Evolutionary conservation across 768 basidiomycete genomes (phyloP), one percentile per base, ranked within the genome.

Genomic region (Pholiota molesta): DNA sequence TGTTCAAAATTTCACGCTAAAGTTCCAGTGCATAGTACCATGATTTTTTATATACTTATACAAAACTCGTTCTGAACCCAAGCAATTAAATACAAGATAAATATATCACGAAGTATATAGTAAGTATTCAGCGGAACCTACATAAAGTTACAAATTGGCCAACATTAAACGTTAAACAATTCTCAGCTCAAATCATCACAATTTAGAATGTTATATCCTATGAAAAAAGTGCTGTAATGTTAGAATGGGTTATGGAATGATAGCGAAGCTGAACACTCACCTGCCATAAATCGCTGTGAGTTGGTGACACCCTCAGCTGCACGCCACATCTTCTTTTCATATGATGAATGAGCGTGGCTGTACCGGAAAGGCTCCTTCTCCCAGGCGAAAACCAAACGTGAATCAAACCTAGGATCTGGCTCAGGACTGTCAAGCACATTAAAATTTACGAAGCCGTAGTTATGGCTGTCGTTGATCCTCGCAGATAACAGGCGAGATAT

Each of bases 331-430:
- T 63, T 60, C 16, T 55, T 66, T 57, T 79, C 77, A 23, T 69
- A 65, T 23, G 57, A 49, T 2, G 77, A 74, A 63, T 78, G 76
- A n/a, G 78, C 77, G 56, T 77, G 74, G 31, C 73, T 71, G 42
- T 75, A 72, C 23, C 73, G 70, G 62, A 80, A 81, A 17, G 78
- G 76, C 55, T 79, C 76, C 33, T 66, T 71, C 61, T 78, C 75
- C 55, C 71, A 68, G 21, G 75, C 71, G 65, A 80, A 77, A 8
- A 80, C 75, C 40, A 80, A 70, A 26, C 78, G 70, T 13, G 74
- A 70, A 60, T 80, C 77, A 35, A 66, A 68, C 26, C 57, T 65
- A 10, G 60, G 35, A 11, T 47, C 42, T 5, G 52, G 23, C 31
- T 17, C 55, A 23, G 62, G 58, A 11, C 55, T 62, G 21, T 61